A percentile compares a stretch with the other conserved stretches of the same genome.
Evolutionary conservation across 1,284 basidiomycete species (phyloP).

Genomic region (Anthracocystis walkeri): DNA sequence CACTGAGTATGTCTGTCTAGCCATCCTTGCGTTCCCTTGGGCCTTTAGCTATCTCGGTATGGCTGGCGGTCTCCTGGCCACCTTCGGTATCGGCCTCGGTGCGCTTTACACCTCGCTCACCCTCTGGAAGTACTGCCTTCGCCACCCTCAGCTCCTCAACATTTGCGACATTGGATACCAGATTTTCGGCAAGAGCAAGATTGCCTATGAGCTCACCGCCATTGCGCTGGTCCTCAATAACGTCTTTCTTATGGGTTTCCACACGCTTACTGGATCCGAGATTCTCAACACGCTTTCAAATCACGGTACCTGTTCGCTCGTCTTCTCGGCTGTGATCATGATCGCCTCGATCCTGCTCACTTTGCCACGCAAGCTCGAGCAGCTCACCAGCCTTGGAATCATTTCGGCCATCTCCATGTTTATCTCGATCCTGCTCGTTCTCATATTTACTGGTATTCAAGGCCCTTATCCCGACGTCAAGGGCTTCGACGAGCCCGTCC

Average conservation of each 20-base stretch:
- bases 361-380: constrained; percentile 61
- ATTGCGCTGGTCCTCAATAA: constrained; percentile 63
- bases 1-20: constrained; percentile 64
- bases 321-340: constrained; percentile 72
- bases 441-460: constrained; percentile 59
- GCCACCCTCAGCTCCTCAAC: constrained; percentile 74
- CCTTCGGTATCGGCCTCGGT: constrained; percentile 56
- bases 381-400: constrained; percentile 60
- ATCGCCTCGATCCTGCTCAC: constrained; percentile 57
- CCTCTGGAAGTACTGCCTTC: constrained; percentile 76
- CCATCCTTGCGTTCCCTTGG: constrained; percentile 62
- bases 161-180: constrained; percentile 77
- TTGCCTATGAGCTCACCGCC: constrained; percentile 72
- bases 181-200: constrained; percentile 73
- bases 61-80: constrained; percentile 61
- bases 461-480: constrained; percentile 48
- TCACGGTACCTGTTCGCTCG: constrained; percentile 74
- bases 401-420: constrained; percentile 62
- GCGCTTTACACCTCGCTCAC: constrained; percentile 62
- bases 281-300: constrained; percentile 75
- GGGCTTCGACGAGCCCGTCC: constrained; percentile 41
- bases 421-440: constrained; percentile 57
- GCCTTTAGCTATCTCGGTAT: constrained; percentile 61
- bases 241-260: constrained; percentile 59
- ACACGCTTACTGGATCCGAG: constrained; percentile 68